phyloP scores from a whole-genome alignment of 116 monocot genomes.

The Zostera marina region DNA sequence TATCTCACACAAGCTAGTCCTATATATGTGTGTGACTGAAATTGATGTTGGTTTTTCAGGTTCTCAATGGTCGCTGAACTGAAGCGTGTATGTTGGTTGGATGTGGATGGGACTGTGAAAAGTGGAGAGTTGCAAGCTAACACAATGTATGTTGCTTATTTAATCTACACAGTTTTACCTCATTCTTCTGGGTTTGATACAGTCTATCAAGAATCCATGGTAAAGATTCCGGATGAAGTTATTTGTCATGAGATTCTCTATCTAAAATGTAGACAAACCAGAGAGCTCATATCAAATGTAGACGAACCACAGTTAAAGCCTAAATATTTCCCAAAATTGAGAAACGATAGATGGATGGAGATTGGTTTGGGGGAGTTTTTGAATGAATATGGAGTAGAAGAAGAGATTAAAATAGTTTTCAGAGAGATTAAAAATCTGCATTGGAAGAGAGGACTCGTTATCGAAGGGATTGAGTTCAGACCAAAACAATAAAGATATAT shows the following conservation, averaged over 20 bases:
- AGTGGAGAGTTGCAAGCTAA: constrained; percentile 15
- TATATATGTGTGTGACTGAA: too few species aligned
- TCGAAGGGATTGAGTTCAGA: too few species aligned
- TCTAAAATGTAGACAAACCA: background rate
- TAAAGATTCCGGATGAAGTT: background rate
- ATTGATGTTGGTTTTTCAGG: constrained; percentile 11
- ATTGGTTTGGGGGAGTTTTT: constrained; percentile 29
- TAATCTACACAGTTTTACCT: constrained; percentile 10
- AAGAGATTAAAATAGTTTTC: constrained; percentile 14
- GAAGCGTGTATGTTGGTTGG: constrained; percentile 26
- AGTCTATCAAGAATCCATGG: background rate
- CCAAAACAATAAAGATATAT: too few species aligned
- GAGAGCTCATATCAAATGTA: background rate
- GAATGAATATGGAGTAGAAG: constrained; percentile 15
- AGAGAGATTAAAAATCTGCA: constrained; percentile 8
- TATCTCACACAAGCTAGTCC: too few species aligned
- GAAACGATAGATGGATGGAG: constrained; percentile 32
- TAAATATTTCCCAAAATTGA: background rate
- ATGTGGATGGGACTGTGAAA: constrained; percentile 26
- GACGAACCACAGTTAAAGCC: background rate
- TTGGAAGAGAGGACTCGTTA: constrained; percentile 22
- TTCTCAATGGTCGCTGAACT: constrained; percentile 42
- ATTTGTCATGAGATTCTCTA: background rate
- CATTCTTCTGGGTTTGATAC: background rate
- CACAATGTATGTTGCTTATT: constrained; percentile 29